Conservation (phyloP, 2,329 filamentous ascomycete species). For the Alternaria consortialis region DNA sequence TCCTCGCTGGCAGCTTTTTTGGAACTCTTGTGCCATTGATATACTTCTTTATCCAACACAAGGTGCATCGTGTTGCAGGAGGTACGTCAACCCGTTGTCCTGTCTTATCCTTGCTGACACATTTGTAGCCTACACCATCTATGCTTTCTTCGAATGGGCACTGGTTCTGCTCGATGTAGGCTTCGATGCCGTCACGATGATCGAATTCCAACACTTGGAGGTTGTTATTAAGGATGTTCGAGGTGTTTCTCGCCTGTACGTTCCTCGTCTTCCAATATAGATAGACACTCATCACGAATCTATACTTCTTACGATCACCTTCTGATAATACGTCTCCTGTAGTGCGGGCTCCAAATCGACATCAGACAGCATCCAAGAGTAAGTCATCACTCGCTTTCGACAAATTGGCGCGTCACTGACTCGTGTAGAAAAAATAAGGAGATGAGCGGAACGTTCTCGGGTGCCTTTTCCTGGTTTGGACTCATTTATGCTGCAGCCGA, state of each 20-base stretch:
- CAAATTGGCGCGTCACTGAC: slow-evolving; percentile 29
- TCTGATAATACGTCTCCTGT: slow-evolving; percentile 46
- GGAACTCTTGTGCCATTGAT: slow-evolving; percentile 87
- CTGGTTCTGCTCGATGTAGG: slow-evolving; percentile 94
- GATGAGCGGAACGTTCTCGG: slow-evolving; percentile 73
- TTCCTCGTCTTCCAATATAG: slow-evolving; percentile 93
- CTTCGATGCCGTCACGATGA: slow-evolving; percentile 92
- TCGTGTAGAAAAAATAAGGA: slow-evolving; percentile 75
- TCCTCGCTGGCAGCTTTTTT: slow-evolving; percentile 84
- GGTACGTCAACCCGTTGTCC: slow-evolving; percentile 66
- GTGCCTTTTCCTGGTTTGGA: slow-evolving; percentile 76
- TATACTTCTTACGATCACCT: slow-evolving; percentile 43
- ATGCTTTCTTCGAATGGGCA: slow-evolving; percentile 98
- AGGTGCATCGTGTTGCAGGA: slow-evolving; percentile 91
- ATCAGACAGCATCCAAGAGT: slow-evolving; percentile 67
- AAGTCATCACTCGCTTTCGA: slow-evolving; percentile 52
- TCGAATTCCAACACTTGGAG: slow-evolving; percentile 91
- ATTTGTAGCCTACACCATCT: slow-evolving; percentile 85
- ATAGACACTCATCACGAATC: slow-evolving; percentile 56
- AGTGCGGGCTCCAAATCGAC: slow-evolving; percentile 59
- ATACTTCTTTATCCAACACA: slow-evolving; percentile 99
- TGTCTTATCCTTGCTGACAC: slow-evolving; percentile 30
- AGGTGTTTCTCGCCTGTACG: slow-evolving; percentile 96
- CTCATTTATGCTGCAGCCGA: slow-evolving; percentile 84
- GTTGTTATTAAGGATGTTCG: slow-evolving; percentile 88